These are phyloP conservation scores for Ophioceras dolichostomum DNA, from an alignment of 2,329 filamentous ascomycete species.

Conservation along the genomic window DNA sequence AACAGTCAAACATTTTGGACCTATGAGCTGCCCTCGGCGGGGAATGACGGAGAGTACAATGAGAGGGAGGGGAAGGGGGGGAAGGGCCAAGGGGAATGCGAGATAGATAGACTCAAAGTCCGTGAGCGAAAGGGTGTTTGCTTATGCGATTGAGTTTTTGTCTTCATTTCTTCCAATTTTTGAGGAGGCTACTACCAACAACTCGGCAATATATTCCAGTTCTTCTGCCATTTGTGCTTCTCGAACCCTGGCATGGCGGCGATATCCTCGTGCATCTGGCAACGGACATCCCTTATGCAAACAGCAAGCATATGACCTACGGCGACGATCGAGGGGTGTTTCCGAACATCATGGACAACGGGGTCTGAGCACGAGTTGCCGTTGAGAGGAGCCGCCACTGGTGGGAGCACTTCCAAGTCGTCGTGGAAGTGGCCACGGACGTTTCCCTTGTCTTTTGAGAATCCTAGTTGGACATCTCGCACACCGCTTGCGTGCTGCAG, in stretches of 20 bases:
- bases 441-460: neutral
- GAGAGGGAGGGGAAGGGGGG: too few species aligned
- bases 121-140: too few species aligned
- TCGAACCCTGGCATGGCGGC: neutral
- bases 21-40: too few species aligned
- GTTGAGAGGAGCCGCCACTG: neutral
- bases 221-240: neutral
- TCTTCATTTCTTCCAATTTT: too few species aligned
- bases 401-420: neutral
- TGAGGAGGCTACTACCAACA: too few species aligned
- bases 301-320: neutral
- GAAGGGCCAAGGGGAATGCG: too few species aligned
- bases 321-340: neutral
- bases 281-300: slow-evolving; percentile 1
- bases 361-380: neutral
- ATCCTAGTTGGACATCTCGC: too few species aligned
- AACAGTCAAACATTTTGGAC: too few species aligned
- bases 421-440: slow-evolving; percentile 1
- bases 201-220: too few species aligned
- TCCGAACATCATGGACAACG: neutral
- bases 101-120: too few species aligned
- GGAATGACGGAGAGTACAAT: too few species aligned
- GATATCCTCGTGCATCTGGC: neutral
- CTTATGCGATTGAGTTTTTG: too few species aligned
- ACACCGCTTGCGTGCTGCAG: slow-evolving; percentile 1